Evolutionary conservation across 345 rosid species (phyloP), one percentile per base, ranked within the genome.

Genomic region (Rhodamnia argentea): DNA sequence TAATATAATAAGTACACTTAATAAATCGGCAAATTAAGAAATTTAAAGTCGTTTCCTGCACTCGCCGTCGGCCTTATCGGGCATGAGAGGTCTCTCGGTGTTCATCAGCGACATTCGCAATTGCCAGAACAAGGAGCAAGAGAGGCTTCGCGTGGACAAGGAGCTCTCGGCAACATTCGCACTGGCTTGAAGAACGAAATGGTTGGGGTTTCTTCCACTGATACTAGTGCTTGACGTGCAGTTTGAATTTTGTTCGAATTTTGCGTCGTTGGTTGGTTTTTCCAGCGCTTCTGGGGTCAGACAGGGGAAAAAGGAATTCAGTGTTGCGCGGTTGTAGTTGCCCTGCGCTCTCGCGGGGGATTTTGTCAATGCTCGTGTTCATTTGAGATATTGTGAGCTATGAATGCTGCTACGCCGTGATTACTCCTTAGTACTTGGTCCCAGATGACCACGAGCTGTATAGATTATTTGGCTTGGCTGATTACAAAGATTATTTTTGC

Each of bases 51-150:
- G 86, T 89, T 89, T 86, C 76, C 62, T 75, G 86, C 86, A 82
- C 58, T 23, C 51, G 7, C 47, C 47, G 53, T 76, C 88, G 90
- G 87, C 89, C 82, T 52, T 86, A 88, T 89, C 95, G 13, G 99
- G 99, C 86, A 98, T 98, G 99, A 93, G 99, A 88, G 99, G 99
- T 1, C 98, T 96, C 62, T 98, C 99, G 11, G 95, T 98, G 7
- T 98, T 98, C 89, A 96, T 98, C 87, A 98, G 99, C 86, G 99
- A 98, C 87, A 84, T 98, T 85, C 96, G 99, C n/a, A 98, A 96
- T 93, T 95, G 99, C 89, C 98, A 91, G 90, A 98, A 98, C 93
- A 96, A 98, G 89, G 99, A 98, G 85, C 95, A 94, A 82, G 99
- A 98, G 40, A 37, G 40, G 40, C 40, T 37, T 37, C 40, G 40